phyloP scores from a whole-genome alignment of 768 basidiomycete species.

The Multifurca ochricompacta region DNA sequence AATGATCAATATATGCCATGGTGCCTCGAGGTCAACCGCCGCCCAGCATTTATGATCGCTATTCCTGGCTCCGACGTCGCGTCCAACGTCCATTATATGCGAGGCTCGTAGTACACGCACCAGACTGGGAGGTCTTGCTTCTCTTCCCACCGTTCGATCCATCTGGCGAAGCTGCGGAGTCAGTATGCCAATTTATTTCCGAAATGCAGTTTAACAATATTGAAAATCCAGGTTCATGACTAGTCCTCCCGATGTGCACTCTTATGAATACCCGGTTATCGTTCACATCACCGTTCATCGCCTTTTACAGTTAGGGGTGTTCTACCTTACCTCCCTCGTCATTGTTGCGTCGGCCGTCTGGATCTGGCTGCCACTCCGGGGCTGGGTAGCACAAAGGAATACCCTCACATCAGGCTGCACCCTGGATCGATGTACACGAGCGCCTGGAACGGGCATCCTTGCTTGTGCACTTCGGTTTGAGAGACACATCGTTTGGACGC shows the following conservation, averaged over 20 bases:
- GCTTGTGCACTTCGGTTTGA: background rate
- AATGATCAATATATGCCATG: slow-evolving; percentile 11
- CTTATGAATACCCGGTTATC: background rate
- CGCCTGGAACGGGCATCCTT: background rate
- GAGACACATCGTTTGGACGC: background rate
- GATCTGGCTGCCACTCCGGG: slow-evolving; percentile 1
- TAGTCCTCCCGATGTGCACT: slow-evolving; percentile 4
- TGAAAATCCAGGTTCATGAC: slow-evolving; percentile 2
- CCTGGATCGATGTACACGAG: slow-evolving; percentile 4
- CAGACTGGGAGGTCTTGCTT: slow-evolving; percentile 3
- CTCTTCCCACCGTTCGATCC: slow-evolving; percentile 8
- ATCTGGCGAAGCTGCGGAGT: slow-evolving; percentile 5
- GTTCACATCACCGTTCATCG: slow-evolving; percentile 11
- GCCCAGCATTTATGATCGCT: slow-evolving; percentile 17
- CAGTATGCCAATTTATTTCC: slow-evolving; percentile 10
- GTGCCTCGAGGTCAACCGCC: slow-evolving; percentile 15
- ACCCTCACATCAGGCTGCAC: slow-evolving; percentile 5
- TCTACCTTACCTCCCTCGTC: background rate
- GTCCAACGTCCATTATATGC: slow-evolving; percentile 13
- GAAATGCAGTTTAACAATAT: background rate
- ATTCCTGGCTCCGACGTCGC: slow-evolving; percentile 17
- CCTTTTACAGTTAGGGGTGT: slow-evolving; percentile 14
- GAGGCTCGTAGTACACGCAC: slow-evolving; percentile 12
- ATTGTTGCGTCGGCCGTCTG: slow-evolving; percentile 5
- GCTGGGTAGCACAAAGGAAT: background rate